Base-by-base conservation (phyloP, 2,329 filamentous ascomycete genomes). In the Epicoccum sorghinum region DNA sequence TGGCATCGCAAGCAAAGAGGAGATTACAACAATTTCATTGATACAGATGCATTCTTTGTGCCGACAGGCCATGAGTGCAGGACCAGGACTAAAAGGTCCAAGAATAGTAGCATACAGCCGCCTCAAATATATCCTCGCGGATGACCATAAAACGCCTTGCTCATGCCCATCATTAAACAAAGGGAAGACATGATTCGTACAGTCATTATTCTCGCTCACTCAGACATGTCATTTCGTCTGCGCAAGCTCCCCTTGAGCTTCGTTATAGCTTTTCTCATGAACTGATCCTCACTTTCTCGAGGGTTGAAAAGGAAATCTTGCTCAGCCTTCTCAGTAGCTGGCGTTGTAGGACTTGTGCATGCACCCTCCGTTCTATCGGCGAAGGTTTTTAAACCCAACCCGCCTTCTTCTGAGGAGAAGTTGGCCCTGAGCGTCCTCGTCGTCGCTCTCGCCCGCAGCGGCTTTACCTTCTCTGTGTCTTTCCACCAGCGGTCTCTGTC, bases 281-380 rank as follows among this genome's bases (percentile, higher is more conserved):
- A 72, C 23, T 63, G 51, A 5, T 69, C 67, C 45, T 66, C 69
- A 38, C 65, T 56, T 40, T 72, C 69, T 4, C 48, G 33, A 1
- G 41, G 47, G 54, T 70, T 70, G 48, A 72, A 72, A 7, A 70
- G 43, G 29, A 68, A 66, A 45, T 70, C 59, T 23, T 46, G 51
- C 47, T 65, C 57, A 5, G 37, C 35, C 37, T n/a, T 37, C 13
- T 58, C 44, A 14, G 50, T 52, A 32, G 33, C 47, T 9, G 65
- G 58, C 33, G 54, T 57, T 14, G 35, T 42, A 22, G 58, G 50
- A 38, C 24, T 47, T 6, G 37, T 50, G n/a, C n/a, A 30, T 18
- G 42, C n/a, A 6, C 42, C 52, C 8, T 36, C 52, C 39, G 27
- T 41, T 27, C 52, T 55, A 50, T 12, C 33, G 47, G 53, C 48